These are phyloP conservation scores for Backusella westeae DNA, from an alignment of 192 early-diverging fungal species.

Conservation along the genomic window DNA sequence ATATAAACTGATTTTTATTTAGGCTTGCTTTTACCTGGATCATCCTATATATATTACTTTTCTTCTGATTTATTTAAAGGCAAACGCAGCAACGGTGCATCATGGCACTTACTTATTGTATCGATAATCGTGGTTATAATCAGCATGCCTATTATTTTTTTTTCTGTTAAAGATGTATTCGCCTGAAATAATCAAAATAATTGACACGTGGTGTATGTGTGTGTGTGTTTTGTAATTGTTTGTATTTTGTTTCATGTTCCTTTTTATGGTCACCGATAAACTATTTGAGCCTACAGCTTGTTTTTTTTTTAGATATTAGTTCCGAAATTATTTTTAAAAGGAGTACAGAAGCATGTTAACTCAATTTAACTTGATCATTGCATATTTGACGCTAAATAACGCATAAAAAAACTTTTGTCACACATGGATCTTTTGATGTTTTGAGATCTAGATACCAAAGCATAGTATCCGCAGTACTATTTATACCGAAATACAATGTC, in stretches of 20 bases:
- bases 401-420: background rate
- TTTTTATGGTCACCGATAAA: background rate
- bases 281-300: background rate
- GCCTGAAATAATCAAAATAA: background rate
- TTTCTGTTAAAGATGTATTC: constrained; percentile 6
- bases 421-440: background rate
- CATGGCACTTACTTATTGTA: background rate
- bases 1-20: constrained; percentile 3
- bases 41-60: constrained; percentile 5
- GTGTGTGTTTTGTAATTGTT: background rate
- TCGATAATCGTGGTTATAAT: background rate
- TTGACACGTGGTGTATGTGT: background rate
- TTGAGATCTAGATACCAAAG: background rate
- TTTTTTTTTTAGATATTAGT: background rate
- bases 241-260: background rate
- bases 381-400: background rate
- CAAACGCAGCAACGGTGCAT: background rate
- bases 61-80: background rate
- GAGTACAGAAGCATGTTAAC: background rate
- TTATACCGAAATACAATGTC: too few species aligned
- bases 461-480: background rate
- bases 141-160: constrained; percentile 9
- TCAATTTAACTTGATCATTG: background rate
- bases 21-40: constrained; percentile 25
- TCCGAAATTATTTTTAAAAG: background rate